phyloP scores from a whole-genome alignment of 208 protist genomes.

The Leptomonas pyrrhocoris region DNA sequence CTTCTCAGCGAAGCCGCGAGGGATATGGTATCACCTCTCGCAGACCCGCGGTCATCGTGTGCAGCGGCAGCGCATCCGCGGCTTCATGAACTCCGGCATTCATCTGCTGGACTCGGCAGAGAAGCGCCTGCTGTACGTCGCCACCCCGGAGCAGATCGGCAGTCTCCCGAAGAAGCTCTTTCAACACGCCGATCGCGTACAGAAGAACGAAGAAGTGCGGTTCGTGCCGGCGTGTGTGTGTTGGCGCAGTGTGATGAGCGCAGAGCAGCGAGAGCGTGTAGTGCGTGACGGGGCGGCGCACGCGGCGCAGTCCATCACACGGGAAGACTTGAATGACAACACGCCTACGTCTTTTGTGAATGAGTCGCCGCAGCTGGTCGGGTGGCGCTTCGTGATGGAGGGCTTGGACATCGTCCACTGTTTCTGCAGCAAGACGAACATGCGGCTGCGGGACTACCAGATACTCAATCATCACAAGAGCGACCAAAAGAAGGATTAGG shows the following conservation, averaged over 20 bases:
- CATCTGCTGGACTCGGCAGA: constrained; percentile 1
- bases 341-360: not conserved
- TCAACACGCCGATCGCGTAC: not conserved
- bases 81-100: not conserved
- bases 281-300: constrained; percentile 7
- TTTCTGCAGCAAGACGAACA: constrained; percentile 13
- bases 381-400: constrained; percentile 21
- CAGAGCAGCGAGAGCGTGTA: constrained; percentile 1
- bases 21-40: constrained; percentile 21
- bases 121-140: constrained; percentile 1
- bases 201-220: not conserved
- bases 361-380: constrained; percentile 15
- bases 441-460: not conserved
- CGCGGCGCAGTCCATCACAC: not conserved
- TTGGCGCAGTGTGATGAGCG: not conserved
- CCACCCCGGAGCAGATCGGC: constrained; percentile 1
- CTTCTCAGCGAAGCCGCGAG: constrained; percentile 1
- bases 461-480: not conserved
- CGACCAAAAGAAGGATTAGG: not conserved
- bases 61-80: constrained; percentile 12
- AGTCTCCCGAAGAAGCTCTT: constrained; percentile 3
- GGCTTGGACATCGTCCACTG: constrained; percentile 10
- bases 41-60: not conserved
- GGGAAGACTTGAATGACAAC: not conserved
- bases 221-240: constrained; percentile 2